Percentiles rank a stretch among this genome's conserved stretches.
phyloP scores from a whole-genome alignment of 306 rosid species.

The Fagus sylvatica region DNA sequence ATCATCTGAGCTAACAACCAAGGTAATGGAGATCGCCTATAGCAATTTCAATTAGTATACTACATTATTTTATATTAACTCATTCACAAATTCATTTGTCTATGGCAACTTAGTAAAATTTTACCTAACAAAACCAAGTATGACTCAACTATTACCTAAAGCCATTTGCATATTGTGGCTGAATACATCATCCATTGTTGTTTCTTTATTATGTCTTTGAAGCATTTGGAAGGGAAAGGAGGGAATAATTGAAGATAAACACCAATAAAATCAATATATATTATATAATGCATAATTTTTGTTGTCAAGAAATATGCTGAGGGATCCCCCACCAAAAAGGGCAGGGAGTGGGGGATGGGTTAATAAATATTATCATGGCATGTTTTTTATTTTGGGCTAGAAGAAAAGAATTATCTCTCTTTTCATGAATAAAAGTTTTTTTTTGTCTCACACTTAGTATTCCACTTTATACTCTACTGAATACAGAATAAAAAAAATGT shows the following conservation, averaged over 20 bases:
- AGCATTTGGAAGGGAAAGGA: background rate
- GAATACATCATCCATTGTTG: constrained; percentile 29
- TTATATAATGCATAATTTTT: background rate
- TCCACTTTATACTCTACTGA: too few species aligned
- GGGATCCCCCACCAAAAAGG: too few species aligned
- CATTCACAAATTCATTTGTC: constrained; percentile 9
- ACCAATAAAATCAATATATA: background rate
- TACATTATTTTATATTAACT: background rate
- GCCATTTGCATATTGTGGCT: constrained; percentile 29
- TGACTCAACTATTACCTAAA: constrained; percentile 26
- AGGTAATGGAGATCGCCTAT: constrained; percentile 9
- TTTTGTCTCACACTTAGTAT: too few species aligned
- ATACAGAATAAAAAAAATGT: too few species aligned
- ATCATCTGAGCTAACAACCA: constrained; percentile 17
- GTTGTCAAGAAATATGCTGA: too few species aligned
- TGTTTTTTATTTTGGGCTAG: too few species aligned
- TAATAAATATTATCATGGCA: too few species aligned
- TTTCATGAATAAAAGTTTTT: too few species aligned
- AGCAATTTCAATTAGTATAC: background rate
- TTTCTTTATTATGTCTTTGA: background rate
- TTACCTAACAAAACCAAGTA: constrained; percentile 46
- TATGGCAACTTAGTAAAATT: constrained; percentile 37
- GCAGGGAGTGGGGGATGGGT: too few species aligned
- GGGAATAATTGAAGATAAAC: constrained; percentile 7
- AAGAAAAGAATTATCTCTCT: too few species aligned